Base-by-base conservation (phyloP, 176 grass and related monocot genomes). In the Triticum dicoccoides region DNA sequence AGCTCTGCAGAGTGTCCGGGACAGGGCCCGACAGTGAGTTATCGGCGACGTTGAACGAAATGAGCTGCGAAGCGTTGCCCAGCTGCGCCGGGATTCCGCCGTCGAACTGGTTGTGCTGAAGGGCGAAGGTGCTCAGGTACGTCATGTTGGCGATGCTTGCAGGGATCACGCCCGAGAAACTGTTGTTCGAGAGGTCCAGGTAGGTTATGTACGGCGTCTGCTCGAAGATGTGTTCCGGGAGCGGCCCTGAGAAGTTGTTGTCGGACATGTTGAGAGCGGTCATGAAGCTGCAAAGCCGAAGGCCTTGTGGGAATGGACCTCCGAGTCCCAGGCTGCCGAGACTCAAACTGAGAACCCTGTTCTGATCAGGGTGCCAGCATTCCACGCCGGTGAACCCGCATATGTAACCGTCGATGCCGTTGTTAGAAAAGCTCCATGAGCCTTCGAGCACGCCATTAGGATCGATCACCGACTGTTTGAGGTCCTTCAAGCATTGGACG, bases 161-260 rank as follows among this genome's bases (percentile, higher is more conserved):
- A 4, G 80, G 90, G 42, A 92, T 89, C 62, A 13, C 73, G 23
- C 83, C 87, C 11, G 66, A 76, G 67, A 92, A 81, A 1, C 35
- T 29, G 47, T 86, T 91, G 69, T 21, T 82, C 23, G 90, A 92
- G 61, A 92, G 77, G 20, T 83, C 77, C 7, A 92, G 33, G 1
- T 54, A 58, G 39, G 45, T 86, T 13, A 83, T 0, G 3, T 13
- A 88, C 0, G 35, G n/a, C 49, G 85, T 11, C 73, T 66, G 67
- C 61, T 71, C 71, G 6, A 47, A 82, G 78, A 89, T 89, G 77
- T 82, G 17, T 17, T 70, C 67, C 45, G 35, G n/a, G 21, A 5
- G 86, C 5, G 76, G 39, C 2, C 86, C 82, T 13, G 69, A 38
- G 32, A 91, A 17, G 34, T 33, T 82, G 69, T 91, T 91, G 51